Percentiles rank a stretch among this genome's conserved stretches.
phyloP scores from a whole-genome alignment of 805 yeast species.

The Candida qinlingensis region DNA sequence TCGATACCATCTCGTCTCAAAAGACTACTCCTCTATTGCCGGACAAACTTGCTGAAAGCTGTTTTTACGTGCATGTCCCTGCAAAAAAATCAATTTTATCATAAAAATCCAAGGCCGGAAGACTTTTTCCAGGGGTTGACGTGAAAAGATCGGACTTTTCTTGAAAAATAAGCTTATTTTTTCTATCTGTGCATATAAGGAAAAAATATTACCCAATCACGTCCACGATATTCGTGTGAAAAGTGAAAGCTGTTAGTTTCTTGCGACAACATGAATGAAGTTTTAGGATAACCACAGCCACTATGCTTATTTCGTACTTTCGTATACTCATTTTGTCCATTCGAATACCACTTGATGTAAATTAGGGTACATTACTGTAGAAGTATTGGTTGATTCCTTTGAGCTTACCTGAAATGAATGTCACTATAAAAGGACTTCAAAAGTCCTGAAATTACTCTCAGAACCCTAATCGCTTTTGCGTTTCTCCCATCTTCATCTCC shows the following conservation, averaged over 20 bases:
- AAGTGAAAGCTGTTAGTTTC: no score
- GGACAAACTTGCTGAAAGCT: no score
- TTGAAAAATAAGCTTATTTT: neutral
- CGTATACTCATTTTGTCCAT: neutral
- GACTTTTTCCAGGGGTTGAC: neutral
- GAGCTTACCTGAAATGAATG: neutral
- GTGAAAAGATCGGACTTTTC: neutral
- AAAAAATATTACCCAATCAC: neutral
- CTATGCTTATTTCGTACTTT: neutral
- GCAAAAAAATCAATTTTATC: neutral
- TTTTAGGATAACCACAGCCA: neutral
- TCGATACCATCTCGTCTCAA: no score
- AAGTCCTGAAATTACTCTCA: no score
- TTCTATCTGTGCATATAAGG: neutral
- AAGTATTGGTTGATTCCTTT: neutral
- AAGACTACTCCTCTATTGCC: no score
- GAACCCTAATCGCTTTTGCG: neutral
- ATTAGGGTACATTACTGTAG: neutral
- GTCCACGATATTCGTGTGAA: neutral
- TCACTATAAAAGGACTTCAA: neutral
- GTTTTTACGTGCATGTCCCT: neutral
- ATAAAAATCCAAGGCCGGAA: neutral
- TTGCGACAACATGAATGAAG: no score
- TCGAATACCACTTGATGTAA: neutral
- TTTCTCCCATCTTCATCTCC: neutral